Percentiles rank a stretch among this genome's conserved stretches.
Conservation (phyloP, 345 rosid species). For the Lepidium sativum region DNA sequence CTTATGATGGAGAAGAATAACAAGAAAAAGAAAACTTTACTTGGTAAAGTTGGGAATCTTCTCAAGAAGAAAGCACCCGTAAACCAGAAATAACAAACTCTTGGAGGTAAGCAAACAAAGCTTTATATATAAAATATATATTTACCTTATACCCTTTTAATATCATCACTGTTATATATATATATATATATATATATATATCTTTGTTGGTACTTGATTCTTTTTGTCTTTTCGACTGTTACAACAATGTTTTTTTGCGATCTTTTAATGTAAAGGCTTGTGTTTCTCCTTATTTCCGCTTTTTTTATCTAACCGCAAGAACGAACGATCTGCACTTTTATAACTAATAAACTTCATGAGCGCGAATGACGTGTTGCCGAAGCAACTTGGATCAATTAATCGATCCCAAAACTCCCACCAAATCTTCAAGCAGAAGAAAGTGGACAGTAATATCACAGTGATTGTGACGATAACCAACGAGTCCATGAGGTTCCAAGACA, state of each 20-base stretch:
- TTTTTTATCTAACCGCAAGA: background rate
- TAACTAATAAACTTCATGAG: too few relatives aligned
- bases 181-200: background rate
- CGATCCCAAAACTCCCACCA: conserved; percentile 52
- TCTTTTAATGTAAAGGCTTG: conserved; percentile 18
- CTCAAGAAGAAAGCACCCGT: conserved; percentile 75
- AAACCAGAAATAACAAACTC: conserved; percentile 19
- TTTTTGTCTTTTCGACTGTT: conserved; percentile 15
- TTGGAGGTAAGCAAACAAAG: conserved; percentile 6
- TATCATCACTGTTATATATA: conserved; percentile 17
- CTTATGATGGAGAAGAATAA: conserved; percentile 12
- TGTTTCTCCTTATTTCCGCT: background rate
- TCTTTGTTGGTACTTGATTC: conserved; percentile 24
- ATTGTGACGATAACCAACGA: conserved; percentile 54
- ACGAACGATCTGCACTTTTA: background rate
- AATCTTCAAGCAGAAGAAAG: conserved; percentile 61
- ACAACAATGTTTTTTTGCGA: conserved; percentile 4
- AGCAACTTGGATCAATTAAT: conserved; percentile 2
- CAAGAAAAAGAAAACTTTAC: conserved; percentile 85
- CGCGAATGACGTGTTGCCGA: background rate
- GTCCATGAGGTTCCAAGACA: conserved; percentile 62
- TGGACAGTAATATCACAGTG: conserved; percentile 47
- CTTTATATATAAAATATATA: background rate
- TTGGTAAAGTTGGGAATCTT: conserved; percentile 81
- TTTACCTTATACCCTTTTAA: conserved; percentile 15